Base-by-base conservation (phyloP, 1,139 yeast genomes). In the Candida freyschussii region DNA sequence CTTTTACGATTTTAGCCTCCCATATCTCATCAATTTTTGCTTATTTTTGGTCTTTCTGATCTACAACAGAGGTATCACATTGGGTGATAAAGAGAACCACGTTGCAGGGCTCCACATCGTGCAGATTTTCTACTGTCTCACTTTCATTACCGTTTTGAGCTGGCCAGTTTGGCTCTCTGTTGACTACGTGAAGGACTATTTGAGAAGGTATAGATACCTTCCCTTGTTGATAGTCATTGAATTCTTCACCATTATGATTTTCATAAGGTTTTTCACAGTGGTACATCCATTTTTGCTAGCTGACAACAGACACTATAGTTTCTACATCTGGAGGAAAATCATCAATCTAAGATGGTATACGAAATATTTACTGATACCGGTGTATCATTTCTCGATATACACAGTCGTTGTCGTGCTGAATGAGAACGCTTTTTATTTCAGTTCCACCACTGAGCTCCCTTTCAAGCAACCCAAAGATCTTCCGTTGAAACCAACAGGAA, bases 261-360 rank as follows among this genome's bases (percentile, higher is more conserved):
- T 75, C 2, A 69, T 86, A 21, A 66, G 75, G 24, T 64, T 67
- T 33, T 80, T 72, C 52, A 83, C 96, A 0, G 65, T 80, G 8
- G 78, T 78, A 5, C 98, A 93, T 54, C 96, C 97, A 9, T 93
- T 89, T 57, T 58, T 91, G 25, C 65, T 89, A 30, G 95, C 98
- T 0, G 99, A 93, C 56, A 93, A 93, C 59, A 75, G 98, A 43
- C 98, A 91, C 55, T 86, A 78, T 55, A 78, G 95, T 0, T 91
- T 91, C 55, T 93, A 91, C 59, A 61, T 91, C 23, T 85, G 83
- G 73, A 72, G 75, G 36, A 72, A 72, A 39, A 50, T 89, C 13
- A 65, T 85, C 25, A 58, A 65, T 40, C 62, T 63, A 20, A 58
- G 55, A 13, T 55, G 67, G 47, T 59, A 69, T 41, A 53, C 69